Conservation (phyloP, 2,329 filamentous ascomycete species). For the Talaromyces sp. region DNA sequence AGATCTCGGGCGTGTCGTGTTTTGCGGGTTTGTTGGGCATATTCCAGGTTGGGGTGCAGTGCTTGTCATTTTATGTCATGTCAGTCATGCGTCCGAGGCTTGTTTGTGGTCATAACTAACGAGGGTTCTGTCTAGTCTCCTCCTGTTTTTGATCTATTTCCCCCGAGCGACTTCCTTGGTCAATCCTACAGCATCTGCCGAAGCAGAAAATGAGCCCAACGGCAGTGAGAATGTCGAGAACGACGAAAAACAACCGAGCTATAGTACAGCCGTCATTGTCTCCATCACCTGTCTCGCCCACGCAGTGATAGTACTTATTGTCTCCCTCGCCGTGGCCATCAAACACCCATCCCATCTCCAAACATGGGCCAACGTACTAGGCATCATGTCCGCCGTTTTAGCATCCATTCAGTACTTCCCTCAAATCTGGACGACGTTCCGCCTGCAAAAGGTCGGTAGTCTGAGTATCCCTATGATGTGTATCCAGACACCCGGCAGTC, state of each 20-base stretch:
- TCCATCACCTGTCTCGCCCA: slow-evolving; percentile 71
- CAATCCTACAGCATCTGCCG: slow-evolving; percentile 38
- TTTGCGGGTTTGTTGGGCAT: slow-evolving; percentile 82
- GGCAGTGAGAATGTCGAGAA: neutral
- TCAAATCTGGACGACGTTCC: slow-evolving; percentile 89
- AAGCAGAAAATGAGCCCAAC: slow-evolving; percentile 48
- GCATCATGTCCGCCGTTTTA: slow-evolving; percentile 72
- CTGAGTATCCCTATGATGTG: slow-evolving; percentile 97
- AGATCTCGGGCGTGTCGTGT: slow-evolving; percentile 78
- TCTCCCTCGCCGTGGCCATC: slow-evolving; percentile 63
- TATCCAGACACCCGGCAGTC: slow-evolving; percentile 90
- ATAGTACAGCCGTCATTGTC: slow-evolving; percentile 75
- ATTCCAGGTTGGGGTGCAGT: slow-evolving; percentile 85
- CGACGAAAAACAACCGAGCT: slow-evolving; percentile 44
- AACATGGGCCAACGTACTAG: slow-evolving; percentile 80
- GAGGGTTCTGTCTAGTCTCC: slow-evolving; percentile 57
- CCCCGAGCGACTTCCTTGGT: slow-evolving; percentile 58
- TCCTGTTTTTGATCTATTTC: slow-evolving; percentile 95
- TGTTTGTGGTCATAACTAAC: neutral
- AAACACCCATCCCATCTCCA: slow-evolving; percentile 63
- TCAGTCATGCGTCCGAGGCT: slow-evolving; percentile 37
- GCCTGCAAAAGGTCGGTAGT: slow-evolving; percentile 79
- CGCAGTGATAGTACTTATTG: slow-evolving; percentile 64
- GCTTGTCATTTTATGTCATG: slow-evolving; percentile 90
- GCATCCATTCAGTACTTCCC: slow-evolving; percentile 90